Conservation (phyloP, 192 early-diverging fungal species). For the Coemansia aciculifera region DNA sequence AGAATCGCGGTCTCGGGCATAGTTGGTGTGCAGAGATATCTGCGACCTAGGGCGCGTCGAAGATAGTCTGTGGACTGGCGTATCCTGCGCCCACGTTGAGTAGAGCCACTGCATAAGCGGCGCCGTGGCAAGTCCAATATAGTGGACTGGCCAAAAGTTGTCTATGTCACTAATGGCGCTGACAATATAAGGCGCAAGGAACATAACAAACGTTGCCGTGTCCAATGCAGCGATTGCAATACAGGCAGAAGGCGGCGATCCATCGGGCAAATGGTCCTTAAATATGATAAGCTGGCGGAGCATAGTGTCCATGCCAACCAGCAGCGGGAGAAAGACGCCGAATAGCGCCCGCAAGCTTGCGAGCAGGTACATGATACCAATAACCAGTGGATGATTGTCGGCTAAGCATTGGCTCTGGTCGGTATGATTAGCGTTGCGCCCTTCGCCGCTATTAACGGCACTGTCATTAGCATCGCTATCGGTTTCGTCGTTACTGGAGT, state of each 20-base stretch:
- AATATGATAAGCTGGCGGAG: slow-evolving; percentile 43
- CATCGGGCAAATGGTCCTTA: slow-evolving; percentile 49
- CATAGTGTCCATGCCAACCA: slow-evolving; percentile 40
- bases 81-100: background rate
- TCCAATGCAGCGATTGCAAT: slow-evolving; percentile 36
- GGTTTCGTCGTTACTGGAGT: background rate
- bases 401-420: background rate
- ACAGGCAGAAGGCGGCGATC: slow-evolving; percentile 39
- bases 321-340: slow-evolving; percentile 30
- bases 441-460: background rate
- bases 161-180: slow-evolving; percentile 25
- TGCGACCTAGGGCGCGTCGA: slow-evolving; percentile 31
- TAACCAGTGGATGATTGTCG: background rate
- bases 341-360: slow-evolving; percentile 24
- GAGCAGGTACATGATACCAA: background rate
- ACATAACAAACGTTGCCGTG: slow-evolving; percentile 33
- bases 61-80: background rate
- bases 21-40: slow-evolving; percentile 49
- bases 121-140: background rate
- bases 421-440: background rate
- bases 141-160: slow-evolving; percentile 30
- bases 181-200: slow-evolving; percentile 41
- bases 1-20: slow-evolving; percentile 4
- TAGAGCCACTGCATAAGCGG: slow-evolving; percentile 13
- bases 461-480: background rate